Percentiles rank a stretch among this genome's conserved stretches.
Conservation (phyloP, 768 basidiomycete genomes). For the Pleurotus eryngii region DNA sequence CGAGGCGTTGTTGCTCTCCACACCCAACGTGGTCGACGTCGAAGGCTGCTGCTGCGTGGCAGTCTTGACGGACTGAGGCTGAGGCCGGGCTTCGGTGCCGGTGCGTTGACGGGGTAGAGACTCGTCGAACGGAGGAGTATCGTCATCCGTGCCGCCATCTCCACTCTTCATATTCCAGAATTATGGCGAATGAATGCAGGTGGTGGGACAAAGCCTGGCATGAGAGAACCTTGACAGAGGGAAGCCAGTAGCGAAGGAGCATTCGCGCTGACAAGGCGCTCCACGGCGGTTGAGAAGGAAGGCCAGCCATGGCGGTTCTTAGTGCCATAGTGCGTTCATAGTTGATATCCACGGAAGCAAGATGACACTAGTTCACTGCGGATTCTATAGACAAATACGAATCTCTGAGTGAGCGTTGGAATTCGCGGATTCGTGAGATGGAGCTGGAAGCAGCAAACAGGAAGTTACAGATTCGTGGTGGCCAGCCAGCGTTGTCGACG, state of each 20-base stretch:
- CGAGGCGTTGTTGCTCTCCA: not conserved
- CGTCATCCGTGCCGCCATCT: not conserved
- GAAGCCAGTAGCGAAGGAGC: too few relatives aligned
- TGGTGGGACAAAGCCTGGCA: not conserved
- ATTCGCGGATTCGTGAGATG: too few relatives aligned
- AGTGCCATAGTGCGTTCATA: not conserved
- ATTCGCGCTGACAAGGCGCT: not conserved
- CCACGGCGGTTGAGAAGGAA: not conserved
- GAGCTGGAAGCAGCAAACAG: too few relatives aligned
- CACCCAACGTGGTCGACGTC: not conserved
- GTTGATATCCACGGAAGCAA: not conserved
- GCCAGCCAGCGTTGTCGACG: too few relatives aligned
- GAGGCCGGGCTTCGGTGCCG: not conserved
- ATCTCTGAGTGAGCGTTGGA: too few relatives aligned
- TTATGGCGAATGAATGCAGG: not conserved
- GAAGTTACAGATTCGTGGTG: too few relatives aligned
- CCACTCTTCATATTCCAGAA: slow-evolving; percentile 4
- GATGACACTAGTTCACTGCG: not conserved
- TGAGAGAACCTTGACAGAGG: not conserved
- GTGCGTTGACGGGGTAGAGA: not conserved
- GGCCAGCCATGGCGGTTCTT: not conserved
- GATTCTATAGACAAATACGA: too few relatives aligned
- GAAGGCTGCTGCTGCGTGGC: not conserved
- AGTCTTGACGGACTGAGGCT: too few relatives aligned
- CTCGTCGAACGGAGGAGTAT: not conserved